phyloP scores from a whole-genome alignment of 805 yeast genomes.

The Teunomyces lycoperdinae region DNA sequence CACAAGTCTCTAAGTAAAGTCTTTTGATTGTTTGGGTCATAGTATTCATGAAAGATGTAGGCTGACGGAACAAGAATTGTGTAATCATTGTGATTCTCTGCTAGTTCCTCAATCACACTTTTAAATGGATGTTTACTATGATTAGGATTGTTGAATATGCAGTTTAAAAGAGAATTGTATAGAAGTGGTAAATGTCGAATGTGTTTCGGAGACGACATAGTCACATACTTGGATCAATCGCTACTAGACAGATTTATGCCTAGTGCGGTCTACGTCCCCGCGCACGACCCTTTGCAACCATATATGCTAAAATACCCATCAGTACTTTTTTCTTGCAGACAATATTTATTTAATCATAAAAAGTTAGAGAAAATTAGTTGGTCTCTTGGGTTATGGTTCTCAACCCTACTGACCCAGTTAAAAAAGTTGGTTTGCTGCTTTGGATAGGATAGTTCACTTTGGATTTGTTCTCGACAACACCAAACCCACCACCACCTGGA shows the following conservation, averaged over 20 bases:
- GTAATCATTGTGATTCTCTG: conserved; percentile 47
- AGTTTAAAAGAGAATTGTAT: conserved; percentile 61
- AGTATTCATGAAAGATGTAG: conserved; percentile 34
- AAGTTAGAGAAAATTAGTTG: conserved; percentile 18
- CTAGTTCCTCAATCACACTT: conserved; percentile 43
- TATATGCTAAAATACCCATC: not conserved
- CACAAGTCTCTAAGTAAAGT: conserved; percentile 50
- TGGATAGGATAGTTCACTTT: conserved; percentile 21
- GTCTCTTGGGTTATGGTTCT: conserved; percentile 34
- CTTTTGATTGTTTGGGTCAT: conserved; percentile 28
- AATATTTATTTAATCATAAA: too few relatives aligned
- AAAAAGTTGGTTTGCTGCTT: conserved; percentile 20
- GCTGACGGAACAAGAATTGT: conserved; percentile 66
- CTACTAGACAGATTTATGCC: not conserved
- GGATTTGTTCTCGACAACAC: conserved; percentile 12
- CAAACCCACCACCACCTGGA: conserved; percentile 48
- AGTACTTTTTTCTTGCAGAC: not conserved
- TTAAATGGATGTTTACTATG: conserved; percentile 42
- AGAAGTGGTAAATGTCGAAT: conserved; percentile 48
- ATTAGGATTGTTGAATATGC: conserved; percentile 62
- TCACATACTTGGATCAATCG: not conserved
- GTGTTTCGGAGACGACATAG: conserved; percentile 4
- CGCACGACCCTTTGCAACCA: conserved; percentile 2
- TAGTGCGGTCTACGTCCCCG: not conserved
- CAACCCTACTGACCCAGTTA: conserved; percentile 38